Base-by-base conservation (phyloP, 2,329 filamentous ascomycete genomes). In the Ilyonectria destructans region DNA sequence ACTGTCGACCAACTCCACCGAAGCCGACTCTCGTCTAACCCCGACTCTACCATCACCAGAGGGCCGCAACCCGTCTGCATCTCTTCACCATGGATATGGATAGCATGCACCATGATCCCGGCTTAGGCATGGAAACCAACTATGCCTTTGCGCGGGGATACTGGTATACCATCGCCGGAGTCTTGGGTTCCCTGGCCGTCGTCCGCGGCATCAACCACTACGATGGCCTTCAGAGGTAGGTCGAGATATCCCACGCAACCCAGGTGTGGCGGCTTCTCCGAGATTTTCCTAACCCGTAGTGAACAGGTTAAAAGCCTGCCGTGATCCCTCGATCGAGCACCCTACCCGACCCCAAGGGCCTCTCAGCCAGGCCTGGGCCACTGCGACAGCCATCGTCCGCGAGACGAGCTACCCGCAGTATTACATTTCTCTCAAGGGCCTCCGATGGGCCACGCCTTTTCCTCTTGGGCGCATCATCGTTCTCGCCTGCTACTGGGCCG, bases 371-470 rank as follows among this genome's bases (percentile, higher is more conserved):
- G 67, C 79, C 58, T 91, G 88, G 86, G 89, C 89, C 6, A 91
- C 89, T 2, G 77, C 84, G 48, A 90, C 88, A 0, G 89, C 89
- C 17, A 77, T 91, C 46, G 71, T 82, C 5, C 87, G 89, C 72
- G 89, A 91, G 77, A 78, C 84, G 49, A 83, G 85, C 74, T 88
- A 89, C 68, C 89, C 88, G 0, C 88, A 89, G 72, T 75, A 87
- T 62, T 85, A 86, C 69, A 74, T 90, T 46, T 80, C 85, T 3
- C 66, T 82, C 33, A 82, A 79, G 43, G 81, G 82, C 63, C 70
- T 90, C 3, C 82, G 84, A 17, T 91, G 89, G 88, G 78, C 88
- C 60, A 88, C 88, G 1, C 89, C 89, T 13, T 88, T 88, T 23
- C 84, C 89, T 0, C 78, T 88, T 45, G 89, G 89, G n/a, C 87